Evolutionary conservation across 352 stramenopile genomes (phyloP).

Genomic region (Pythium dissotocum): DNA sequence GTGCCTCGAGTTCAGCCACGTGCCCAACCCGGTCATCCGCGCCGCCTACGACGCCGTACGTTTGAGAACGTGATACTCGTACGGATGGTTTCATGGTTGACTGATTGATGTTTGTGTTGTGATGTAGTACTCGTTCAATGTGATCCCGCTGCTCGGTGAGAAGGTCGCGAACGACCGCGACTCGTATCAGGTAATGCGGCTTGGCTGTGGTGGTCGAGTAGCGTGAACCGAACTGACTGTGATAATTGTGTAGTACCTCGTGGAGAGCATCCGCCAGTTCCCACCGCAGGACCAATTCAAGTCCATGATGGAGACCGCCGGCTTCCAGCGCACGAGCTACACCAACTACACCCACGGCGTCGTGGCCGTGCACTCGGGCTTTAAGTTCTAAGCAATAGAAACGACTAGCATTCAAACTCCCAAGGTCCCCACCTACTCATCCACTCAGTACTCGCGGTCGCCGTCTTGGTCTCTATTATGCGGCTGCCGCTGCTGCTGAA

Average conservation of each 20-base stretch:
- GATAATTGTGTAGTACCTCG: slow-evolving; percentile 86
- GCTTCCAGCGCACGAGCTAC: slow-evolving; percentile 93
- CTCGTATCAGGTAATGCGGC: slow-evolving; percentile 91
- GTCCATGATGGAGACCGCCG: slow-evolving; percentile 92
- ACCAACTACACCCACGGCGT: slow-evolving; percentile 97
- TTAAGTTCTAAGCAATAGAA: slow-evolving; percentile 78
- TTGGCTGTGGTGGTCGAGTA: not conserved
- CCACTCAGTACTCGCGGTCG: not conserved
- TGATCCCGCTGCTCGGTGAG: slow-evolving; percentile 95
- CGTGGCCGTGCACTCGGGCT: slow-evolving; percentile 97
- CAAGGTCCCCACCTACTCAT: not conserved
- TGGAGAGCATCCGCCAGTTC: slow-evolving; percentile 99
- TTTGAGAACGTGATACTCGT: not conserved
- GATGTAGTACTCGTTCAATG: slow-evolving; percentile 96
- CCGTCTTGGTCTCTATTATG: not conserved
- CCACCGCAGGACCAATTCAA: slow-evolving; percentile 96
- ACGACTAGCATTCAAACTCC: not conserved
- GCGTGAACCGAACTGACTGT: too few relatives aligned
- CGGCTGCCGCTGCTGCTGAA: slow-evolving; percentile 10
- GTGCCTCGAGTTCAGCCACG: slow-evolving; percentile 98
- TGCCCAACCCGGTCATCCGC: slow-evolving; percentile 92
- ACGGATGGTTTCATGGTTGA: not conserved
- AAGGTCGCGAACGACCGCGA: slow-evolving; percentile 95
- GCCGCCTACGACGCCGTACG: slow-evolving; percentile 93
- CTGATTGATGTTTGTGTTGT: slow-evolving; percentile 7